Evolutionary conservation across 768 basidiomycete genomes (phyloP).

Genomic region (Boletellus emodensis): DNA sequence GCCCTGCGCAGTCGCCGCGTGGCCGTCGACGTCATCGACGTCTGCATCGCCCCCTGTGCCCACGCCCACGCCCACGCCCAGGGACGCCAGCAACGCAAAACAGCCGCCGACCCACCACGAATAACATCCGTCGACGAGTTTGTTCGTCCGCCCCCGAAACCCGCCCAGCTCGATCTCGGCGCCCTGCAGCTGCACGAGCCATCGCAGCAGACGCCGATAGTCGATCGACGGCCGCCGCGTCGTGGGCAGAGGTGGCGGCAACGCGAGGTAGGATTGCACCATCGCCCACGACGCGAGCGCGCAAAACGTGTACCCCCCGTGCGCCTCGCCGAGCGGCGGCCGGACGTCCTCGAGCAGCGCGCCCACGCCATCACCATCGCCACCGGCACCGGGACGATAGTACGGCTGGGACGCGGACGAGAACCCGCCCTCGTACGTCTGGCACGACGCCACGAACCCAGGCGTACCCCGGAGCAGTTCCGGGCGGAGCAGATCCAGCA

Average conservation of each 20-base stretch:
- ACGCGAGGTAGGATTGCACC: slow-evolving; percentile 52
- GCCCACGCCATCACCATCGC: background rate
- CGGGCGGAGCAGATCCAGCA: slow-evolving; percentile 85
- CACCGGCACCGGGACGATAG: slow-evolving; percentile 21
- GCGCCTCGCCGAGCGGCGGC: slow-evolving; percentile 89
- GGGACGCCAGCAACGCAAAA: slow-evolving; percentile 70
- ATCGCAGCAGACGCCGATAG: slow-evolving; percentile 58
- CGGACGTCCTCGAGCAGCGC: slow-evolving; percentile 44
- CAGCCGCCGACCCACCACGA: slow-evolving; percentile 99
- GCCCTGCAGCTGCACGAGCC: slow-evolving; percentile 87
- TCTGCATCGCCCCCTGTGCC: slow-evolving; percentile 17
- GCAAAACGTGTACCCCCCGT: slow-evolving; percentile 97
- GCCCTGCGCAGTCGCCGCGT: slow-evolving; percentile 11
- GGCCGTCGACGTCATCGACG: slow-evolving; percentile 22
- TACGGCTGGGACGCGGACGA: slow-evolving; percentile 74
- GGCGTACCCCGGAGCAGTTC: slow-evolving; percentile 76
- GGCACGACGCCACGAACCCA: slow-evolving; percentile 81
- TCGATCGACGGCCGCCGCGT: slow-evolving; percentile 45
- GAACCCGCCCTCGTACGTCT: slow-evolving; percentile 98
- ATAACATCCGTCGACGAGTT: slow-evolving; percentile 99
- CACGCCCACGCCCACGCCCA: slow-evolving; percentile 37
- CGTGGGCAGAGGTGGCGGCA: background rate
- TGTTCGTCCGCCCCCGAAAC: slow-evolving; percentile 91
- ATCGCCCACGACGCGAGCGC: slow-evolving; percentile 82
- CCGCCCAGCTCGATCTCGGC: slow-evolving; percentile 80